Percentiles rank a stretch among this genome's conserved stretches.
phyloP scores from a whole-genome alignment of 1,284 basidiomycete species.

The Filobasidium uniguttulatum region DNA sequence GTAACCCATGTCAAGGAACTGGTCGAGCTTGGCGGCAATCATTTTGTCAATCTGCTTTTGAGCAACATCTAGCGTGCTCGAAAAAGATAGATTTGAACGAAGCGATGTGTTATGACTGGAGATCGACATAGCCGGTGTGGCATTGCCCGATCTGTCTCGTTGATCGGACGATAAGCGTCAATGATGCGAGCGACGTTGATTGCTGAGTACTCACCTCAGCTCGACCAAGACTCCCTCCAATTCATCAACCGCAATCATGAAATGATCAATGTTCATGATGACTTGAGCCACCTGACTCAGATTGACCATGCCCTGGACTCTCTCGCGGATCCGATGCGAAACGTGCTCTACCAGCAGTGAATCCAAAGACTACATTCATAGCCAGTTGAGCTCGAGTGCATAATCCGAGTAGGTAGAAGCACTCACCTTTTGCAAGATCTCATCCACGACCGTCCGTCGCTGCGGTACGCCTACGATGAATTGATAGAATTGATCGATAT shows the following conservation, averaged over 20 bases:
- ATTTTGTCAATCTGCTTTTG: conserved; percentile 65
- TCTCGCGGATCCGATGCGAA: conserved; percentile 57
- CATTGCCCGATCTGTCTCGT: not conserved
- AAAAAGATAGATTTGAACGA: too few relatives aligned
- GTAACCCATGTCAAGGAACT: conserved; percentile 75
- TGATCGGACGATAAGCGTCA: conserved; percentile 37
- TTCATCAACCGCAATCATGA: conserved; percentile 71
- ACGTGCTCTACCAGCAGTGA: conserved; percentile 69
- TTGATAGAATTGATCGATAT: conserved; percentile 91
- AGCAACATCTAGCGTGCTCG: conserved; percentile 51
- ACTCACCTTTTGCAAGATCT: conserved; percentile 68
- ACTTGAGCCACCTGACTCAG: conserved; percentile 92
- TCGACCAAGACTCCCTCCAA: conserved; percentile 75
- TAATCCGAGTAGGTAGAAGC: not conserved
- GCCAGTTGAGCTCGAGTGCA: not conserved
- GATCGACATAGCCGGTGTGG: too few relatives aligned
- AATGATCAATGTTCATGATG: conserved; percentile 84
- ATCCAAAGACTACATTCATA: conserved; percentile 58
- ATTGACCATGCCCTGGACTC: conserved; percentile 56
- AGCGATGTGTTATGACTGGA: too few relatives aligned
- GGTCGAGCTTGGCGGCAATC: conserved; percentile 85
- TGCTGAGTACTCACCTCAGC: conserved; percentile 45
- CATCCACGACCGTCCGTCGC: conserved; percentile 82
- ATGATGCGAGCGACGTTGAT: not conserved
- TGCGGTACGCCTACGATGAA: conserved; percentile 90